Evolutionary conservation across 257 asterid genomes (phyloP), one percentile per base, ranked within the genome.

Genomic region (Echites panduratus): DNA sequence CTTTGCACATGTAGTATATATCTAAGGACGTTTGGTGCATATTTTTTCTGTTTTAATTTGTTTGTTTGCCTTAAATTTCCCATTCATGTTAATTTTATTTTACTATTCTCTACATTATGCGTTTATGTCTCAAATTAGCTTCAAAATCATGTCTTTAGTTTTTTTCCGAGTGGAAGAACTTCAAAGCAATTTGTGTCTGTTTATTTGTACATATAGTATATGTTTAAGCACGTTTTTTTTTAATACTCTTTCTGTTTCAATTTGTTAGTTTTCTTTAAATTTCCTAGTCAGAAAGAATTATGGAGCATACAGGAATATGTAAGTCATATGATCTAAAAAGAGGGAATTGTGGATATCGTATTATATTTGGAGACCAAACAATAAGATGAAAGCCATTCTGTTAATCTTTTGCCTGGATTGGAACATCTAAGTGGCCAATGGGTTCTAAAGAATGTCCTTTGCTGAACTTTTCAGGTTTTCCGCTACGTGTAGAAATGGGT

Each of bases 401-500:
- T 65, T 24, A 11, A n/a, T 52, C 20, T 2, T 71, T 58, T 62
- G 19, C 41, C 77, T 49, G 17, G 17, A 49, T 49, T 17, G 19
- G 58, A 16, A 17, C 1, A 26, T 64, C 47, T 38, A 8, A 32
- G 7, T 47, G 59, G 27, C 35, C 20, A 59, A 35, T 50, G 17
- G 41, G 50, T 50, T 22, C 16, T 70, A 6, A 52, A 13, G 20
- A 26, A 45, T 1, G 5, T 17, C 4, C 71, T 52, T 63, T 62
- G 62, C 54, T 71, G 45, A 66, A 66, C 72, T 75, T 49, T 67
- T 52, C 87, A 86, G 95, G 82, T 76, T 62, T 56, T 32, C n/a
- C 56, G 16, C 58, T 67, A 38, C 41, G 40, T 81, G 48, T 38
- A 66, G 69, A 69, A 65, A 94, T 94, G 98, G 85, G 84, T 72